Conservation (phyloP, 768 basidiomycete species). For the Termitomyces sp. region DNA sequence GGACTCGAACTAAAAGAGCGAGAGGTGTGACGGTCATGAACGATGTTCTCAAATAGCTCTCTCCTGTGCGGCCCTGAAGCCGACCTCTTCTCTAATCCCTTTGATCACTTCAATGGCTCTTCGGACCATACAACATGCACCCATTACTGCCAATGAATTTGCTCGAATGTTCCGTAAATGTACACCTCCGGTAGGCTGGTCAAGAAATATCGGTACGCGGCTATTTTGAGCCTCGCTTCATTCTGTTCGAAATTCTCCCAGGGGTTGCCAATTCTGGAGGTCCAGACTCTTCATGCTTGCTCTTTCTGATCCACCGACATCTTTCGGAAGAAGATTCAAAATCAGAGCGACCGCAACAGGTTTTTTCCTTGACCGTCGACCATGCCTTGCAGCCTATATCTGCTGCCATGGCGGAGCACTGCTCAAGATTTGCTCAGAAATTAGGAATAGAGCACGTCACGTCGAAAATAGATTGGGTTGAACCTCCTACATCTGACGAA, state of each 20-base stretch:
- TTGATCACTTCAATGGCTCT: slow-evolving; percentile 3
- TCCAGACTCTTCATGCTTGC: slow-evolving; percentile 74
- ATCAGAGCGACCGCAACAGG: slow-evolving; percentile 13
- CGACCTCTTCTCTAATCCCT: not conserved
- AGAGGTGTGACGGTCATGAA: slow-evolving; percentile 18
- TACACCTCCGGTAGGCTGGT: slow-evolving; percentile 47
- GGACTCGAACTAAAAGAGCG: slow-evolving; percentile 47
- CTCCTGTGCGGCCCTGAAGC: not conserved
- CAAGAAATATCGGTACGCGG: slow-evolving; percentile 36
- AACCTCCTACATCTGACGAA: slow-evolving; percentile 40
- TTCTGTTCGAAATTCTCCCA: slow-evolving; percentile 17
- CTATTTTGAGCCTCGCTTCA: not conserved
- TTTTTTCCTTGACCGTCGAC: slow-evolving; percentile 61
- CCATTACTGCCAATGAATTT: slow-evolving; percentile 48
- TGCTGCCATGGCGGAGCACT: slow-evolving; percentile 45
- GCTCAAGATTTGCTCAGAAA: slow-evolving; percentile 33
- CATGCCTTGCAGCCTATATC: slow-evolving; percentile 66
- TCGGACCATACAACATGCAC: slow-evolving; percentile 10
- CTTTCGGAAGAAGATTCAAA: slow-evolving; percentile 20
- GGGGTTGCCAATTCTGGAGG: slow-evolving; percentile 81
- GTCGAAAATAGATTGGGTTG: slow-evolving; percentile 52
- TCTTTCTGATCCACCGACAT: slow-evolving; percentile 56
- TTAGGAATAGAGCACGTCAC: slow-evolving; percentile 44
- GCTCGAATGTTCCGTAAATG: slow-evolving; percentile 37
- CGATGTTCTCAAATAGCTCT: not conserved